Evolutionary conservation across 2,329 filamentous ascomycete species (phyloP), one percentile per base, ranked within the genome.

Genomic region (Parastagonospora nodorum): DNA sequence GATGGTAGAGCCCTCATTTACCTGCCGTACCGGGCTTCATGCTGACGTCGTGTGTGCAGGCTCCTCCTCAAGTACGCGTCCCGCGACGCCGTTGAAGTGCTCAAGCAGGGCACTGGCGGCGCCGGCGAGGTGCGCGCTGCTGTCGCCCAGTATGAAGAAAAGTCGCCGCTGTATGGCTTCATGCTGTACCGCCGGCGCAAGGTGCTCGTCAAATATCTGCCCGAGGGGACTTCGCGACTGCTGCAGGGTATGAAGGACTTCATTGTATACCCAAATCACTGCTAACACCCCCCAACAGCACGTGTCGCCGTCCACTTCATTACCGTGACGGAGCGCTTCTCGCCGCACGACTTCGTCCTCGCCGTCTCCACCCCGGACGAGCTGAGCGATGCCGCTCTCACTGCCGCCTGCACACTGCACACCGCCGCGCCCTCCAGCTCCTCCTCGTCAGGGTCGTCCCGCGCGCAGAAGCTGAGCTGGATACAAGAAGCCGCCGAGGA

Each of bases 401-500:
- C 92, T 8, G 86, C 92, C 29, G 90, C 90, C 46, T 97, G 92
- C 75, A 92, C 92, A 37, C 80, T 97, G 46, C 92, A 97, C 75
- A 89, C 92, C 33, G 90, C 92, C 7, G 90, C 90, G 10, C 88
- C 88, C 33, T 96, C 93, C 15, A 90, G 87, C 60, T 91, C 88
- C 24, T 96, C 92, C 9, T 93, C 90, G 4, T 89, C 85, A 42
- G 92, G 89, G 69, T 79, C 92, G 57, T 79, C 92, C 58, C 85
- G 88, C 51, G 83, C 87, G 67, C 84, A 88, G 64, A 87, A 90
- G 60, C 78, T 97, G 63, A 88, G 93, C 77, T 93, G 96, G 76
- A 97, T 97, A 70, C 87, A 88, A n/a, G 94, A 97, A 75, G 90
- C 94, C 76, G 89, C 88, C 46, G 91, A 95, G 68, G 92, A 96